Percentiles rank a stretch among this genome's conserved stretches.
Conservation (phyloP, 106 monocot species). For the Allium fistulosum region DNA sequence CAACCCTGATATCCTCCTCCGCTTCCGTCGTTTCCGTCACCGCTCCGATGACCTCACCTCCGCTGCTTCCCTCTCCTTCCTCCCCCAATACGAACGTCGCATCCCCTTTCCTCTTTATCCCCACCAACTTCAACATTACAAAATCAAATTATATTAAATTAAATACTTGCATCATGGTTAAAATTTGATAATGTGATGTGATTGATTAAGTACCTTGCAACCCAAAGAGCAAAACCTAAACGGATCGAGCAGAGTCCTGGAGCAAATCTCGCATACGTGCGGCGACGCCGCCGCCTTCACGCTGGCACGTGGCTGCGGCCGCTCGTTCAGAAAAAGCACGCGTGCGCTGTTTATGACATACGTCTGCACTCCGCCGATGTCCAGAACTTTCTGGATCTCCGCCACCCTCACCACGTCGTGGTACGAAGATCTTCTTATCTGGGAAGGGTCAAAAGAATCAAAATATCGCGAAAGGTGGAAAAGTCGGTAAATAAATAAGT, state of each 20-base stretch:
- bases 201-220: conserved; percentile 45
- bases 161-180: too few species aligned
- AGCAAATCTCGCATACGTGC: conserved; percentile 77
- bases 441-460: neutral
- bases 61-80: neutral
- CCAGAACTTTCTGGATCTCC: conserved; percentile 66
- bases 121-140: conserved; percentile 28
- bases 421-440: conserved; percentile 90
- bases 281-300: conserved; percentile 26
- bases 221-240: conserved; percentile 80
- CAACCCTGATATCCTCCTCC: conserved; percentile 8
- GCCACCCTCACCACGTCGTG: conserved; percentile 81
- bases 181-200: too few species aligned
- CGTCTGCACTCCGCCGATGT: conserved; percentile 73
- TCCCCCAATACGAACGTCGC: conserved; percentile 36
- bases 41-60: conserved; percentile 1
- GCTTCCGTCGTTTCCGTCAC: conserved; percentile 4
- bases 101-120: conserved; percentile 59
- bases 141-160: too few species aligned
- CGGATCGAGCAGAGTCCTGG: conserved; percentile 61
- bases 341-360: conserved; percentile 95
- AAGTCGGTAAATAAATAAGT: neutral
- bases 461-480: neutral
- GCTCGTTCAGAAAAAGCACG: conserved; percentile 78
- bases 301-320: conserved; percentile 54